A percentile compares a stretch with the other conserved stretches of the same genome.
These are phyloP conservation scores for Alliaria petiolata DNA, from an alignment of 345 rosid genomes.

Conservation along the genomic window DNA sequence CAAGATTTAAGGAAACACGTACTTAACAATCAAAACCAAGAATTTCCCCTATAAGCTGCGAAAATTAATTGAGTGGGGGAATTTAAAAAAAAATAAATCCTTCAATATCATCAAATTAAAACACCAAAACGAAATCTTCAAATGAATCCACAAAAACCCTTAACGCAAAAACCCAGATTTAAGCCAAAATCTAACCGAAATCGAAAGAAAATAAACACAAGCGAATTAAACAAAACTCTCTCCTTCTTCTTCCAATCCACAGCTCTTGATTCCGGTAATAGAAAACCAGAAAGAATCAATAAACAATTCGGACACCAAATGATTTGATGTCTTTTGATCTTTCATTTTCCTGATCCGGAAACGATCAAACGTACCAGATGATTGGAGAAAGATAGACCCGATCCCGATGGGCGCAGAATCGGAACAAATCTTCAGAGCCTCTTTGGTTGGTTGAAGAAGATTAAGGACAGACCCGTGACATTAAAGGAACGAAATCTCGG, in stretches of 20 bases:
- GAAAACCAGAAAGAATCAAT: constrained; percentile 4
- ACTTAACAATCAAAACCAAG: background rate
- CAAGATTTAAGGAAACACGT: background rate
- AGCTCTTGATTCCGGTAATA: background rate
- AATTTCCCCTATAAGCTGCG: background rate
- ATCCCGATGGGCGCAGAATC: constrained; percentile 3
- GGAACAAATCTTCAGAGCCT: background rate
- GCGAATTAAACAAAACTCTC: background rate
- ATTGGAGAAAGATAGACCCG: constrained; percentile 4
- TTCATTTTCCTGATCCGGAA: background rate
- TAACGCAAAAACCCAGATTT: background rate
- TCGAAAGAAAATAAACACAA: background rate
- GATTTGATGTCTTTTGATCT: background rate
- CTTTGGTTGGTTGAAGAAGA: background rate
- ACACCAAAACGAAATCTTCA: background rate
- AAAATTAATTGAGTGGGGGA: background rate
- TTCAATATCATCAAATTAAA: background rate
- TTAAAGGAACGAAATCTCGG: background rate
- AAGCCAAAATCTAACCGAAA: background rate
- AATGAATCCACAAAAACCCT: constrained; percentile 9
- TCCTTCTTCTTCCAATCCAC: background rate
- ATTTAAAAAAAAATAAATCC: background rate
- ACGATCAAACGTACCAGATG: constrained; percentile 14
- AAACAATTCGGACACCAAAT: background rate
- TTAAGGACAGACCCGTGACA: background rate